These are phyloP conservation scores for Aspergillus ibericus DNA, from an alignment of 2,329 filamentous ascomycete species.

Conservation along the genomic window DNA sequence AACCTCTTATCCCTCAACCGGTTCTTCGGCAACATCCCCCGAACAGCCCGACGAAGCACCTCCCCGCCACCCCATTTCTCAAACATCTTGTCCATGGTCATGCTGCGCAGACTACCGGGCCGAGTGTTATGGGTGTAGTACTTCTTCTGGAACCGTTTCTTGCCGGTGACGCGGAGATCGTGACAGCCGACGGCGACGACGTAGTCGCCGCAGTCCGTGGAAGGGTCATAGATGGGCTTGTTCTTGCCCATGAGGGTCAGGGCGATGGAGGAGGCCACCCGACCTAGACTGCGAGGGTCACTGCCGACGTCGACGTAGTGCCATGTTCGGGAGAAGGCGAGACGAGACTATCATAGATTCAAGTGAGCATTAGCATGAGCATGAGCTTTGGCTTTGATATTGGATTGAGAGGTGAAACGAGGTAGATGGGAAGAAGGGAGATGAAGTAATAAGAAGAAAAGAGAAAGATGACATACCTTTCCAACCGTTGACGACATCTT, in stretches of 20 bases:
- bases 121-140: slow-evolving; percentile 95
- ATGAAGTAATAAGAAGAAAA: too few species aligned
- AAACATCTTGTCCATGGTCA: slow-evolving; percentile 95
- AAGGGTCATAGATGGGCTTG: slow-evolving; percentile 96
- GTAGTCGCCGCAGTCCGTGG: slow-evolving; percentile 98
- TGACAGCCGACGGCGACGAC: slow-evolving; percentile 91
- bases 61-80: slow-evolving; percentile 91
- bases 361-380: too few species aligned
- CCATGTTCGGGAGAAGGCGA: slow-evolving; percentile 96
- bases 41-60: slow-evolving; percentile 85
- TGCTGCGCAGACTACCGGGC: slow-evolving; percentile 79
- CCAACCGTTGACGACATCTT: slow-evolving; percentile 48
- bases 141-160: slow-evolving; percentile 89
- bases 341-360: slow-evolving; percentile 76
- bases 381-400: too few species aligned
- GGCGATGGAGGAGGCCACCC: slow-evolving; percentile 84
- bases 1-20: slow-evolving; percentile 82
- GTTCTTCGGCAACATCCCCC: slow-evolving; percentile 98
- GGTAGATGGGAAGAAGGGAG: neutral
- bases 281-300: slow-evolving; percentile 77
- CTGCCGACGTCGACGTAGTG: slow-evolving; percentile 77
- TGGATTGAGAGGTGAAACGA: slow-evolving; percentile 5
- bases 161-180: slow-evolving; percentile 82
- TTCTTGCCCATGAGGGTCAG: slow-evolving; percentile 94
- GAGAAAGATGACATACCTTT: slow-evolving; percentile 44